Evolutionary conservation across 106 monocot genomes (phyloP), one percentile per base, ranked within the genome.

Genomic region (Platanthera zijinensis): DNA sequence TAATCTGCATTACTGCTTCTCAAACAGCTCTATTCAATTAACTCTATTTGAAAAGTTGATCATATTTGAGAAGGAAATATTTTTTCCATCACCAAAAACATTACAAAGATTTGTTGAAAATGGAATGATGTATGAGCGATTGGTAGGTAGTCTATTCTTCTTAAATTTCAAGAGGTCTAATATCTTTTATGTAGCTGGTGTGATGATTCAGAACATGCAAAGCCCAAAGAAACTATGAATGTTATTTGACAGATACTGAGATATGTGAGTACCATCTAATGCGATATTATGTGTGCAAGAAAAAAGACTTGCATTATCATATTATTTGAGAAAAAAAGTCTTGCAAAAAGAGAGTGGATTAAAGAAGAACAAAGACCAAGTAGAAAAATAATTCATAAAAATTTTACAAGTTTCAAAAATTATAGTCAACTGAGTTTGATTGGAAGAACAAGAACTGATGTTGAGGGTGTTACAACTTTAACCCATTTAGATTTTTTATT

Each of bases 91-190:
- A 21, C 0, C 50, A 74, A 22, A 19, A 51, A 39, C 52, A 51
- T 74, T 48, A 48, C 8, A 50, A 74, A 49, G 73, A 21, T 51
- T 2, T 74, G 10, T 19, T 74, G 15, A 7, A 13, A 48, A 74
- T 52, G 18, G 0, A 50, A 46, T 19, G 6, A 74, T 74, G 73
- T 74, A 74, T 74, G 10, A 51, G 11, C 4, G 52, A 74, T 8
- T 74, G 8, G 74, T 74, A 17, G 74, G 51, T 17, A 74, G 74
- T 52, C 4, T 74, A 6, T 10, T 74, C 48, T 74, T 52, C 18
- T 22, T 74, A 52, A 74, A 50, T 2, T 14, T 74, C 1, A 21
- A 50, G 3, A n/a, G 74, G 11, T 52, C 51, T 14, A 11, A 74
- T 12, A 74, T 74, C 9, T 12, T 19, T 8, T 74, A 48, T 7